Evolutionary conservation across 495 filamentous ascomycete genomes (phyloP).

Genomic region (Penicillium silybi): DNA sequence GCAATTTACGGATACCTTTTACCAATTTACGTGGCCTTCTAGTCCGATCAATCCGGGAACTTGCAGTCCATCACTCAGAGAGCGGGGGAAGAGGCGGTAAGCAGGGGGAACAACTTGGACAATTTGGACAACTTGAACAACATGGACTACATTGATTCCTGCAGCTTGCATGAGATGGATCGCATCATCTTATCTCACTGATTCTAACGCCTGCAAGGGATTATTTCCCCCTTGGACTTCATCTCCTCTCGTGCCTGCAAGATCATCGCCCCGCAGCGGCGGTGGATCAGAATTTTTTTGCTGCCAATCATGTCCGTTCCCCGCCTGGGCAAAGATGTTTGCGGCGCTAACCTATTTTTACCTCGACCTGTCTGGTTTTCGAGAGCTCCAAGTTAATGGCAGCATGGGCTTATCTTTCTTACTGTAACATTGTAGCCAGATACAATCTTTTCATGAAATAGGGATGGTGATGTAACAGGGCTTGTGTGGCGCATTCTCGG

Average conservation of each 20-base stretch:
- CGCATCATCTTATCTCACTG: neutral
- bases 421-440: too few species aligned
- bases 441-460: too few species aligned
- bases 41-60: neutral
- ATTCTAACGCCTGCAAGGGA: conserved; percentile 8
- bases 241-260: conserved; percentile 16
- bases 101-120: conserved; percentile 2
- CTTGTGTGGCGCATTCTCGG: neutral
- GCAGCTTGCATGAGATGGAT: conserved; percentile 24
- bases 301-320: conserved; percentile 8
- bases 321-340: conserved; percentile 2
- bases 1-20: neutral
- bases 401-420: too few species aligned
- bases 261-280: conserved; percentile 31
- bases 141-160: conserved; percentile 5
- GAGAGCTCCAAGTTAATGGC: too few species aligned
- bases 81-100: conserved; percentile 16
- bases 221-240: neutral
- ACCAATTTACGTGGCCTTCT: neutral
- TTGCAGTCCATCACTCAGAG: neutral
- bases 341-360: conserved; percentile 15
- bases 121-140: conserved; percentile 7
- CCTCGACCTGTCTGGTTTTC: neutral
- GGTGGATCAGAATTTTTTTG: conserved; percentile 3
- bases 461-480: neutral